A percentile compares a stretch with the other conserved stretches of the same genome.
phyloP scores from a whole-genome alignment of 2,329 filamentous ascomycete species.

The Apiospora malaysiana region DNA sequence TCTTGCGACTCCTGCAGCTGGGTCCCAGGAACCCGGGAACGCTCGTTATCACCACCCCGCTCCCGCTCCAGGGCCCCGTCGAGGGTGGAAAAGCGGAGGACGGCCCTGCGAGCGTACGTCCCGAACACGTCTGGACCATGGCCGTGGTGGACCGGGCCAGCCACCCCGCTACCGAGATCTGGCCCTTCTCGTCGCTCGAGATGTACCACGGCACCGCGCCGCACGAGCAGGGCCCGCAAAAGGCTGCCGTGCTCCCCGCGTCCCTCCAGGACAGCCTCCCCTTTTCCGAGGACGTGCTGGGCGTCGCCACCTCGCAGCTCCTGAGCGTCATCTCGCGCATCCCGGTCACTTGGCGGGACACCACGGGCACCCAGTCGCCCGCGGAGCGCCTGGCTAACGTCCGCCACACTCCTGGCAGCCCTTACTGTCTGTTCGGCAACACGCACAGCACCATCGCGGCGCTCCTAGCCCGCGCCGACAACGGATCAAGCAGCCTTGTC shows the following conservation, averaged over 20 bases:
- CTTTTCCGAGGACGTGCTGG: background rate
- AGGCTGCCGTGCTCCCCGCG: background rate
- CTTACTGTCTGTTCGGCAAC: slow-evolving; percentile 14
- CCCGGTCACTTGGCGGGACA: background rate
- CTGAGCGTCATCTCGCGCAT: background rate
- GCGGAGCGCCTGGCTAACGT: background rate
- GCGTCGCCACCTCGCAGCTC: background rate
- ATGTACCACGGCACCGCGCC: slow-evolving; percentile 12
- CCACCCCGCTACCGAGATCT: slow-evolving; percentile 20
- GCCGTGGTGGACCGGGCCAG: slow-evolving; percentile 13
- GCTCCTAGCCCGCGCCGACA: background rate
- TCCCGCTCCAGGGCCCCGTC: background rate
- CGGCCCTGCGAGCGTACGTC: background rate
- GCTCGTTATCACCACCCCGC: slow-evolving; percentile 19
- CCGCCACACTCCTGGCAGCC: background rate
- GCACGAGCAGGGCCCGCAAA: slow-evolving; percentile 17
- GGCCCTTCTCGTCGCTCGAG: slow-evolving; percentile 20
- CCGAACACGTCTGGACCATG: slow-evolving; percentile 10
- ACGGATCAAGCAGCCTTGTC: background rate
- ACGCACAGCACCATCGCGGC: slow-evolving; percentile 18
- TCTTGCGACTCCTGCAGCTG: slow-evolving; percentile 5
- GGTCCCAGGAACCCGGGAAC: background rate
- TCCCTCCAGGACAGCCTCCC: background rate
- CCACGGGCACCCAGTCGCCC: background rate
- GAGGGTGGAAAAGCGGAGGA: background rate